Evolutionary conservation across 148 eudicot species (phyloP).

Genomic region (Vaccinium macrocarpon): DNA sequence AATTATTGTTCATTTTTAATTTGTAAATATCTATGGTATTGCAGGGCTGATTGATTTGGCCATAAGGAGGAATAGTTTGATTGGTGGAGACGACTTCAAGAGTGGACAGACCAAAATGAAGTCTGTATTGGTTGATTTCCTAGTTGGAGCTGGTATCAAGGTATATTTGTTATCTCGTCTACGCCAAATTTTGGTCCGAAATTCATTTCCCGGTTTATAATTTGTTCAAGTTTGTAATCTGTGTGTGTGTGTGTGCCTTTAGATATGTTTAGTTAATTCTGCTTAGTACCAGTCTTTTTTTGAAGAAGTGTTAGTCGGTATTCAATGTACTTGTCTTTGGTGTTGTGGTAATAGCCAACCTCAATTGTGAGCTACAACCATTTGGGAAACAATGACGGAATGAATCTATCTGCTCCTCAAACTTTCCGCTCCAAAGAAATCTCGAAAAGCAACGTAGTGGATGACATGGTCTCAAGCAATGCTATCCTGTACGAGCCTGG

Average conservation of each 20-base stretch:
- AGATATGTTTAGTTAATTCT: too few relatives aligned
- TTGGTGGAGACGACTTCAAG: conserved; percentile 98
- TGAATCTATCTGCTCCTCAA: conserved; percentile 97
- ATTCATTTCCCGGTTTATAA: neutral
- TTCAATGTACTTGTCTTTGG: neutral
- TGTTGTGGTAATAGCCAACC: conserved; percentile 62
- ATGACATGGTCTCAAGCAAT: conserved; percentile 97
- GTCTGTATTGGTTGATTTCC: conserved; percentile 95
- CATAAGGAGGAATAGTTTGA: conserved; percentile 73
- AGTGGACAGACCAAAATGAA: conserved; percentile 99
- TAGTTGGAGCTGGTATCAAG: conserved; percentile 99
- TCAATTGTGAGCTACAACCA: conserved; percentile 99
- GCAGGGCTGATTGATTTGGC: conserved; percentile 86
- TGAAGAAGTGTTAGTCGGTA: too few relatives aligned
- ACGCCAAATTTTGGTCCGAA: neutral
- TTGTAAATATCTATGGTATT: neutral
- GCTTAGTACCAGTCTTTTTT: too few relatives aligned
- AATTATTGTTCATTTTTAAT: neutral
- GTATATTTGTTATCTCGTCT: conserved; percentile 25
- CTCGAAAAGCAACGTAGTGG: conserved; percentile 97
- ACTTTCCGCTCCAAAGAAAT: conserved; percentile 97
- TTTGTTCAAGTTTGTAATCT: neutral
- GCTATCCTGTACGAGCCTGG: conserved; percentile 91
- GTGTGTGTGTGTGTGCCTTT: neutral
- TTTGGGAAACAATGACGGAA: conserved; percentile 98